phyloP scores from a whole-genome alignment of 176 grass and related monocot genomes.

The Saccharum spontaneum region DNA sequence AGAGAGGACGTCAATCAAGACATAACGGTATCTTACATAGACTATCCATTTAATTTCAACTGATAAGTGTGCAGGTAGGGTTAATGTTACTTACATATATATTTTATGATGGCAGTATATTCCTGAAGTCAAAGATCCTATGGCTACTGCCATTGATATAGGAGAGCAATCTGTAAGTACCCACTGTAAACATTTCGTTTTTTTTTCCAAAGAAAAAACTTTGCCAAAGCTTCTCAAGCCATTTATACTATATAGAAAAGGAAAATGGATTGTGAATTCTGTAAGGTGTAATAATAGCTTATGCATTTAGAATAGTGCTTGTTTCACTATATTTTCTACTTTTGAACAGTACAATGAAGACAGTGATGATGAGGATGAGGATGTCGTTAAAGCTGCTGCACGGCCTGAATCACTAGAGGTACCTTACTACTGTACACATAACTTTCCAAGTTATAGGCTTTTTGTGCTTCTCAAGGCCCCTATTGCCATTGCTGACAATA shows the following conservation, averaged over 20 bases:
- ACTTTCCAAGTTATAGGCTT: conserved; percentile 30
- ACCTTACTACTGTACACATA: background rate
- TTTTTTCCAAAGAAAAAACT: background rate
- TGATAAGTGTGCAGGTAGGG: background rate
- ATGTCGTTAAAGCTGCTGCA: conserved; percentile 37
- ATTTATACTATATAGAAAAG: conserved; percentile 19
- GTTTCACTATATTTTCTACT: conserved; percentile 35
- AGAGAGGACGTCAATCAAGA: conserved; percentile 51
- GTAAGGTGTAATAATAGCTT: background rate
- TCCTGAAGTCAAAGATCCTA: conserved; percentile 70
- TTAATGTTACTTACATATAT: conserved; percentile 15
- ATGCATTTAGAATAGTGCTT: conserved; percentile 13
- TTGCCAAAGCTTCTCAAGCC: conserved; percentile 1
- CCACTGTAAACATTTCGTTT: conserved; percentile 27
- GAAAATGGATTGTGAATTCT: conserved; percentile 19
- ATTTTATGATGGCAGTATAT: conserved; percentile 55
- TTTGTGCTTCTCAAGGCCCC: background rate
- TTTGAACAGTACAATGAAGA: conserved; percentile 75
- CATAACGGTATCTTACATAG: conserved; percentile 48
- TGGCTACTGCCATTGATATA: conserved; percentile 93
- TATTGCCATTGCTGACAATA: background rate
- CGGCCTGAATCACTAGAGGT: conserved; percentile 46
- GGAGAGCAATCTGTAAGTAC: conserved; percentile 83
- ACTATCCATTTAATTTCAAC: conserved; percentile 24
- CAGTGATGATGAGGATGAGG: conserved; percentile 64